Evolutionary conservation across 2,329 filamentous ascomycete genomes (phyloP).

Genomic region (Shiraia sp.): DNA sequence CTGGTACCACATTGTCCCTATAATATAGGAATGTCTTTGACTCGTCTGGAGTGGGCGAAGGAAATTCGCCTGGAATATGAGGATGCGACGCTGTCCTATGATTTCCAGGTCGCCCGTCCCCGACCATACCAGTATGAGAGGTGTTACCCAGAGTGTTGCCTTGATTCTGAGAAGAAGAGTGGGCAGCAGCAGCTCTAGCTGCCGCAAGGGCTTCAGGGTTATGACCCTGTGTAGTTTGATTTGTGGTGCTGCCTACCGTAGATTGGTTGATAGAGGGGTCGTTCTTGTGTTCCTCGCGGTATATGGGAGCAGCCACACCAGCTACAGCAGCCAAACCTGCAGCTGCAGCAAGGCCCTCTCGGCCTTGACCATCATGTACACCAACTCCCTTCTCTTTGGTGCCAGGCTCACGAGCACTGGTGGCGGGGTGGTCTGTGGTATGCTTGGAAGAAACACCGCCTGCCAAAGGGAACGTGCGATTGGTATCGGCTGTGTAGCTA

Average conservation of each 20-base stretch:
- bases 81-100: constrained; percentile 38
- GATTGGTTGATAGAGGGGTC: constrained; percentile 1
- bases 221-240: constrained; percentile 7
- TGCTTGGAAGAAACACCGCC: constrained; percentile 31
- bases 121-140: constrained; percentile 1
- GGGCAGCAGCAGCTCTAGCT: constrained; percentile 14
- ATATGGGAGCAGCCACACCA: constrained; percentile 22
- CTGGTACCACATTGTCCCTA: constrained; percentile 9
- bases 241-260: neutral
- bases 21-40: constrained; percentile 27
- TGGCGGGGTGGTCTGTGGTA: constrained; percentile 3
- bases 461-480: constrained; percentile 43
- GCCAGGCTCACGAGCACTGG: constrained; percentile 14
- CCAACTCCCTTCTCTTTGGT: constrained; percentile 24
- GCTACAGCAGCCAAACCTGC: constrained; percentile 26
- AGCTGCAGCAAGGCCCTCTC: constrained; percentile 35
- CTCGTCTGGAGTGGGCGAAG: constrained; percentile 36
- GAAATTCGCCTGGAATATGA: constrained; percentile 41
- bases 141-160: constrained; percentile 20
- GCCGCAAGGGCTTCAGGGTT: constrained; percentile 24
- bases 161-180: constrained; percentile 10
- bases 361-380: constrained; percentile 20
- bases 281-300: constrained; percentile 8
- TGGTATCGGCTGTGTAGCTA: constrained; percentile 24
- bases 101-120: constrained; percentile 22